Evolutionary conservation across 345 rosid genomes (phyloP).

Genomic region (Arabis alpina): DNA sequence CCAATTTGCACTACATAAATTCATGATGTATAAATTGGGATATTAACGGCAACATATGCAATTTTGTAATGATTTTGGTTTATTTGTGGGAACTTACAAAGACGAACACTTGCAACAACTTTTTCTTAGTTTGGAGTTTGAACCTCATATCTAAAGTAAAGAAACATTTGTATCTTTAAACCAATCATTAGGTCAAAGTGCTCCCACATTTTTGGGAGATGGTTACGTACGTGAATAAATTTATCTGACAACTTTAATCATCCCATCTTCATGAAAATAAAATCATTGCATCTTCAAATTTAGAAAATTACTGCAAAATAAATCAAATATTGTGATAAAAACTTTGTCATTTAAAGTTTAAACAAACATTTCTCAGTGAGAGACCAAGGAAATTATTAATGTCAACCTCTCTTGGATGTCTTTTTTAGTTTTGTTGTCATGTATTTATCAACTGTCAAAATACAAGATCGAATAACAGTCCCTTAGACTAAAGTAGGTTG

Average conservation of each 20-base stretch:
- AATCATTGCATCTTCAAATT: slow-evolving; percentile 1
- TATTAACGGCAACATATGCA: background rate
- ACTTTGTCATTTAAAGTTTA: background rate
- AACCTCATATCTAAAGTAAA: slow-evolving; percentile 17
- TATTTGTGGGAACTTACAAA: slow-evolving; percentile 23
- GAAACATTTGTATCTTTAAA: slow-evolving; percentile 9
- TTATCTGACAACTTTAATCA: slow-evolving; percentile 19
- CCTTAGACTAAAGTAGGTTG: too few relatives aligned
- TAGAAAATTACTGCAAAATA: background rate
- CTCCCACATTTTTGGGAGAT: slow-evolving; percentile 9
- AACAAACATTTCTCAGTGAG: background rate
- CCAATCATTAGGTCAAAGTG: slow-evolving; percentile 28
- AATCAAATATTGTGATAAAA: slow-evolving; percentile 4
- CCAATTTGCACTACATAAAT: background rate
- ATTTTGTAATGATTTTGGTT: slow-evolving; percentile 1
- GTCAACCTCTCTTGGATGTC: slow-evolving; percentile 21
- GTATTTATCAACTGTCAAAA: slow-evolving; percentile 4
- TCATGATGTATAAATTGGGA: slow-evolving; percentile 3
- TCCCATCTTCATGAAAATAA: background rate
- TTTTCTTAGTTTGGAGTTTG: slow-evolving; percentile 18
- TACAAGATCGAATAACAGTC: too few relatives aligned
- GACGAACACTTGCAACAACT: slow-evolving; percentile 25
- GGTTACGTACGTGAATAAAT: slow-evolving; percentile 6
- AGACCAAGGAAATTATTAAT: slow-evolving; percentile 3
- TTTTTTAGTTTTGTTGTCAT: slow-evolving; percentile 7